Percentiles rank a stretch among this genome's conserved stretches.
These are phyloP conservation scores for Penicillium maclennaniae DNA, from an alignment of 495 filamentous ascomycete species.

Conservation along the genomic window DNA sequence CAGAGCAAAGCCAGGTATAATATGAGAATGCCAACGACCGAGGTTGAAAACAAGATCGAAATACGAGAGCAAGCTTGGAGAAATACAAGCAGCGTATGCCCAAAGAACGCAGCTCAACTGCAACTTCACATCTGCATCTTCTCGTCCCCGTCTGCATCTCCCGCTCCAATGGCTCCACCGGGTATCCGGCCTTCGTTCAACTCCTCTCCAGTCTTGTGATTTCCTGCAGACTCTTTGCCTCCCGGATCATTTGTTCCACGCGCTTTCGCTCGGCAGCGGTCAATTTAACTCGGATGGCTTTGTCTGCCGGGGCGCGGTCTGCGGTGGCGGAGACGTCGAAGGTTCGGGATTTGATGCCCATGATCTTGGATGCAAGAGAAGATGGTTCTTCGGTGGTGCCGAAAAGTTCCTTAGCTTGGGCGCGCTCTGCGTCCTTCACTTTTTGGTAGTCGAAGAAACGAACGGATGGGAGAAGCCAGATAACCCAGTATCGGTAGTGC, in stretches of 20 bases:
- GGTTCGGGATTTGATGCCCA: constrained; percentile 79
- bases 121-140: constrained; percentile 34
- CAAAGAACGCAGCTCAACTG: constrained; percentile 1
- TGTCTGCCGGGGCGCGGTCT: constrained; percentile 48
- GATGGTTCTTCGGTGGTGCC: constrained; percentile 73
- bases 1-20: constrained; percentile 12
- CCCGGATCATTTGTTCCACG: constrained; percentile 69
- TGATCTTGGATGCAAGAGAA: constrained; percentile 80
- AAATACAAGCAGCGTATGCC: constrained; percentile 14
- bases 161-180: constrained; percentile 51
- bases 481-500: constrained; percentile 89
- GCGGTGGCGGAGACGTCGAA: constrained; percentile 62
- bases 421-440: constrained; percentile 80
- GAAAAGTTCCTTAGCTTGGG: constrained; percentile 72
- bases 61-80: constrained; percentile 6
- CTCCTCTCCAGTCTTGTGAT: constrained; percentile 77
- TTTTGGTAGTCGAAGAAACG: constrained; percentile 93
- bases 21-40: constrained; percentile 14
- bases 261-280: constrained; percentile 67
- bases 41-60: constrained; percentile 9
- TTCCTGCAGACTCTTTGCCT: constrained; percentile 82
- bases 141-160: constrained; percentile 32
- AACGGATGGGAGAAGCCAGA: constrained; percentile 79
- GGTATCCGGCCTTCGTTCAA: constrained; percentile 83
- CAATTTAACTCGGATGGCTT: constrained; percentile 64